Base-by-base conservation (phyloP, 257 asterid genomes). In the Cordia subcordata region DNA sequence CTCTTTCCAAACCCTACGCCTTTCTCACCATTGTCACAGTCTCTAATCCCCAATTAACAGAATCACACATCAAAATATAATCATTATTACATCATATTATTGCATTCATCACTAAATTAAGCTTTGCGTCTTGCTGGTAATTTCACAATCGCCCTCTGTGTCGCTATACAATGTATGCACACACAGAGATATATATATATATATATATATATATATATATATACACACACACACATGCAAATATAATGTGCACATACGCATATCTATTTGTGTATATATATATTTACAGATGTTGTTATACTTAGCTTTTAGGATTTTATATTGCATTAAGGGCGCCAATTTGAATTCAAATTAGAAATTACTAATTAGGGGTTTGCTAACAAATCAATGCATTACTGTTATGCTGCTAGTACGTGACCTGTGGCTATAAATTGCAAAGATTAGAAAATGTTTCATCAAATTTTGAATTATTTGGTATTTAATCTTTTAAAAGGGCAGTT, bases 251-350 rank as follows among this genome's bases (percentile, higher is more conserved):
- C 12, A 2, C 47, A 42, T 2, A 42, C 47, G 10, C 47, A 16
- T 11, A 13, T 46, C 1, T 18, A 33, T 33, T 19, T 50, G 1
- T 13, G 9, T 12, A 16, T 17, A 22, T 55, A 13, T 45, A 21
- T 45, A 8, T n/a, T 15, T 8, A 33, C 53, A 40, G 42, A 51
- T 3, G 40, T 46, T 0, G 42, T 6, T 35, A 15, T 68, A n/a
- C 10, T 39, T 60, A 13, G 12, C 49, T 18, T 17, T 19, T 17
- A 12, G 45, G 13, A 52, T 39, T 10, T 40, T 13, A 33, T 50
- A 32, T n/a, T 0, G 15, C 57, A 12, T 18, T n/a, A 22, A 68
- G 57, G 66, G 73, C 67, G 67, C 73, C 57, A 68, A 53, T 68
- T 68, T 39, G 18, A 53, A 69, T 61, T 39, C 53, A 19, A 4